Conservation (phyloP, 306 rosid genomes). For the Mimosa bimucronata region DNA sequence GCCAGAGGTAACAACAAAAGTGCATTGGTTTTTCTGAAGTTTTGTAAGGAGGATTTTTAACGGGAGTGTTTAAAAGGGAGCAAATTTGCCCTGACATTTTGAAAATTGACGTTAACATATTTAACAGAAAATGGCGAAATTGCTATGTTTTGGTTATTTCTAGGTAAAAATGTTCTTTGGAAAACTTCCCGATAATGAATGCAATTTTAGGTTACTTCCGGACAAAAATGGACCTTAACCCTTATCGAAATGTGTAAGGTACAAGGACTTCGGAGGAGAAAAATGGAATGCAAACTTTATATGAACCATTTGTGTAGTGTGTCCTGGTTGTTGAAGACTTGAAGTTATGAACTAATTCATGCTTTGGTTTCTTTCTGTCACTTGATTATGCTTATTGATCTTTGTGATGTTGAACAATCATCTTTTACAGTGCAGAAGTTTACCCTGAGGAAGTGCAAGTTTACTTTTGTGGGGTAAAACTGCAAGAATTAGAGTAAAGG, state of each 20-base stretch:
- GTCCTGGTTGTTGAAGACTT: not conserved
- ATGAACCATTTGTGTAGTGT: not conserved
- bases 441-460: not conserved
- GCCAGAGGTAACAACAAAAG: no score
- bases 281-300: not conserved
- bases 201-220: no score
- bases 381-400: not conserved
- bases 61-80: no score
- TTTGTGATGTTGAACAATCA: not conserved
- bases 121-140: no score
- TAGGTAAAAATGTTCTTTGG: no score
- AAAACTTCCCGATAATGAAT: no score
- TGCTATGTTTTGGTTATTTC: no score
- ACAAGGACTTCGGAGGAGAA: not conserved
- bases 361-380: not conserved
- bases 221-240: no score
- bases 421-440: conserved; percentile 5
- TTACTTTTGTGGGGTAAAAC: not conserved
- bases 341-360: not conserved
- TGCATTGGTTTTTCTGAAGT: no score
- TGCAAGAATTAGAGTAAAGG: not conserved
- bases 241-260: not conserved
- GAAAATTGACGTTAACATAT: no score
- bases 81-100: no score
- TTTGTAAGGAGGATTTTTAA: no score